Evolutionary conservation across 768 basidiomycete species (phyloP).

Genomic region (Cystofilobasidium ferigula): DNA sequence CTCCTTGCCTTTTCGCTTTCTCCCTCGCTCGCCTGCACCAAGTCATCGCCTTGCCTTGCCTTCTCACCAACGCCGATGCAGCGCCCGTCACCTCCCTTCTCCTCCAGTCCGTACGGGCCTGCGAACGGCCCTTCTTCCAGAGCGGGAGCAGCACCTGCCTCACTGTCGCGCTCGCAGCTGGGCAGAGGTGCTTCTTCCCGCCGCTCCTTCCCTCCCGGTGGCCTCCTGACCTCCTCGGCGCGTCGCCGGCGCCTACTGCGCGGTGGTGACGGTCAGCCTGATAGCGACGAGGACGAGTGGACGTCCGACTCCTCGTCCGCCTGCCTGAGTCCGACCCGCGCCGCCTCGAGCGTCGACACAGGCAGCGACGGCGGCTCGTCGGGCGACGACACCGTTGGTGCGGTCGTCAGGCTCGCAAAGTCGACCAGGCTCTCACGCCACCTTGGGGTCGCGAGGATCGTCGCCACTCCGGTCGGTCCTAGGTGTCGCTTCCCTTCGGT

Average conservation of each 20-base stretch:
- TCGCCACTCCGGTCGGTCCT: not conserved
- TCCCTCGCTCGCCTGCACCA: not conserved
- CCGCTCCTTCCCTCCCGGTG: constrained; percentile 7
- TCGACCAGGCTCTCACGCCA: not conserved
- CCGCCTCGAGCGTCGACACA: not conserved
- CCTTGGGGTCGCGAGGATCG: constrained; percentile 1
- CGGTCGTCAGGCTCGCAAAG: constrained; percentile 4
- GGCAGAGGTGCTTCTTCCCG: too few species aligned
- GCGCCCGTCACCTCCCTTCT: too few species aligned
- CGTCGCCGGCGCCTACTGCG: constrained; percentile 1
- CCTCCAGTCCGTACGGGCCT: too few species aligned
- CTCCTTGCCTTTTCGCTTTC: not conserved
- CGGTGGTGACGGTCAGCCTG: not conserved
- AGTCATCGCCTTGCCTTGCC: not conserved
- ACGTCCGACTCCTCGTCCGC: constrained; percentile 5
- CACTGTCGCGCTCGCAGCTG: not conserved
- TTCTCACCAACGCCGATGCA: too few species aligned
- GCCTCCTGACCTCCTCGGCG: not conserved
- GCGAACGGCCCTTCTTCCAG: too few species aligned
- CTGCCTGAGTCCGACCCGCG: not conserved
- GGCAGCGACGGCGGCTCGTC: not conserved
- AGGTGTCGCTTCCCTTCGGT: not conserved
- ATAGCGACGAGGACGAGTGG: constrained; percentile 9
- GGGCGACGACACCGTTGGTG: not conserved
- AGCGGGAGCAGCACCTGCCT: too few species aligned